phyloP scores from a whole-genome alignment of 768 basidiomycete species.

The Tulasnella sp. region DNA sequence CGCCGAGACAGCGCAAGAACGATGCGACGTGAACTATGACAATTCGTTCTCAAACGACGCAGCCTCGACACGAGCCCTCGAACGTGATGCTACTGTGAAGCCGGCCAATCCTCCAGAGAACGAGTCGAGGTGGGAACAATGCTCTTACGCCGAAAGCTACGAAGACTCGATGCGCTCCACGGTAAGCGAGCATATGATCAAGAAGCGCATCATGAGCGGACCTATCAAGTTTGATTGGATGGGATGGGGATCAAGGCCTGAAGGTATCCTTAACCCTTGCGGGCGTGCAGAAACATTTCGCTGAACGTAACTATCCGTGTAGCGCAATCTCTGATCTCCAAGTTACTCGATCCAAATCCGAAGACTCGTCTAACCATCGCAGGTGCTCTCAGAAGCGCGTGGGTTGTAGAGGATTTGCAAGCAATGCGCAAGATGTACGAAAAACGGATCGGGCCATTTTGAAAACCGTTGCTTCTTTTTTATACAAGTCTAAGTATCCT shows the following conservation, averaged over 20 bases:
- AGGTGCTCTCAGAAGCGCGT: constrained; percentile 56
- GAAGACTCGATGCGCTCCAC: constrained; percentile 47
- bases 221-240: constrained; percentile 53
- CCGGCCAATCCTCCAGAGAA: constrained; percentile 19
- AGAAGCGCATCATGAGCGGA: constrained; percentile 64
- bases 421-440: constrained; percentile 61
- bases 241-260: constrained; percentile 55
- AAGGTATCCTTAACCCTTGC: constrained; percentile 32
- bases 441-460: constrained; percentile 34
- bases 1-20: neutral
- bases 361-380: constrained; percentile 59
- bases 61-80: neutral
- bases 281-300: constrained; percentile 11
- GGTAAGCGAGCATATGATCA: constrained; percentile 57
- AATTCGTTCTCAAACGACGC: neutral
- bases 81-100: constrained; percentile 26
- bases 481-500: neutral
- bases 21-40: neutral
- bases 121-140: constrained; percentile 33
- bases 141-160: constrained; percentile 12
- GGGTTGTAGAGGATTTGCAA: constrained; percentile 62
- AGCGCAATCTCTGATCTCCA: constrained; percentile 59
- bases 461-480: neutral
- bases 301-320: constrained; percentile 18
- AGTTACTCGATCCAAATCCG: constrained; percentile 60